Percentiles rank a stretch among this genome's conserved stretches.
phyloP scores from a whole-genome alignment of 164 flowering plant species.

The Liquidambar formosana region DNA sequence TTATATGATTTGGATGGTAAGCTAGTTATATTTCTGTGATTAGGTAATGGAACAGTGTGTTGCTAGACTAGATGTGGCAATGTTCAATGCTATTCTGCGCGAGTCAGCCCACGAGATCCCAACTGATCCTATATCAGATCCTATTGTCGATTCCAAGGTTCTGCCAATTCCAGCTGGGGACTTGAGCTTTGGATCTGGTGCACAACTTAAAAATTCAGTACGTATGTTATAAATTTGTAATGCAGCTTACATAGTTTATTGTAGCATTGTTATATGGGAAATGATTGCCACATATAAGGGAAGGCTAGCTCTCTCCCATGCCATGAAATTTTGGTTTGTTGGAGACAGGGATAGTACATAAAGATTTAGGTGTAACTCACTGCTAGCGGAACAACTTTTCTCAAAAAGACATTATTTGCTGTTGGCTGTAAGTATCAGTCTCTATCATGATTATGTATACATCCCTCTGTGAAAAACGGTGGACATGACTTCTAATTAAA shows the following conservation, averaged over 20 bases:
- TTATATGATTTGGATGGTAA: background rate
- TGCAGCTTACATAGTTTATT: background rate
- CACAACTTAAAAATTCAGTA: conserved; percentile 96
- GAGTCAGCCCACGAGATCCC: conserved; percentile 96
- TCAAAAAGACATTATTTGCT: too few relatives aligned
- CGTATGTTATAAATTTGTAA: conserved; percentile 18
- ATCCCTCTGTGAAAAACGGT: too few relatives aligned
- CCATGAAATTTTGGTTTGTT: background rate
- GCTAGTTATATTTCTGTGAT: conserved; percentile 12
- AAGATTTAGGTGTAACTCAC: background rate
- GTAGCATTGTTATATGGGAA: background rate
- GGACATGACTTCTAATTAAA: background rate
- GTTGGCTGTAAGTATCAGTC: background rate
- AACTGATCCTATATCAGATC: conserved; percentile 98
- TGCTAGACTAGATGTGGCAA: conserved; percentile 91
- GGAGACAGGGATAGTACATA: background rate
- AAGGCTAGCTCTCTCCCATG: background rate
- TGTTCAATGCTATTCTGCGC: conserved; percentile 98
- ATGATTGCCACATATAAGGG: background rate
- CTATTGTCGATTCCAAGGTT: conserved; percentile 85
- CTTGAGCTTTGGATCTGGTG: conserved; percentile 98
- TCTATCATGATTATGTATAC: background rate
- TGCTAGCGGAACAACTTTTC: background rate
- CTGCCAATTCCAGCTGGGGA: conserved; percentile 98
- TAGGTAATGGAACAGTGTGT: conserved; percentile 96